phyloP scores from a whole-genome alignment of 2,329 filamentous ascomycete genomes.

The Monilinia polystroma region DNA sequence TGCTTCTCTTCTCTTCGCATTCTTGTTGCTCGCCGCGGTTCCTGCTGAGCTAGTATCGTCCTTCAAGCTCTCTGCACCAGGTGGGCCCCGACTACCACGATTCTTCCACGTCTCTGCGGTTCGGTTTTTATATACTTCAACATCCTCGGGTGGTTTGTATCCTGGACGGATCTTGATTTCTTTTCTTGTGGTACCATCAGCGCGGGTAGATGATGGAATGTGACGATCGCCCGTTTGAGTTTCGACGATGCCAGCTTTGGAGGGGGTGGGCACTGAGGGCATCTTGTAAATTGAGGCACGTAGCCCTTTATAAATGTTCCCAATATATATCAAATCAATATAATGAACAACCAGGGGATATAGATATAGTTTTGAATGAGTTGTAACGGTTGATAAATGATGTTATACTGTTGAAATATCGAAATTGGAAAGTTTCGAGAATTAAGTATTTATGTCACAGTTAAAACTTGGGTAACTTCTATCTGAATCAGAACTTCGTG shows the following conservation, averaged over 20 bases:
- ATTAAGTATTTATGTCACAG: not conserved
- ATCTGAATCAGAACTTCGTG: not conserved
- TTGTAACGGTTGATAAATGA: not conserved
- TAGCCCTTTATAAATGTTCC: not conserved
- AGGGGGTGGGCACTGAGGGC: conserved; percentile 46
- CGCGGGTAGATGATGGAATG: conserved; percentile 81
- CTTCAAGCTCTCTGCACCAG: conserved; percentile 65
- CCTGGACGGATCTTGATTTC: conserved; percentile 93
- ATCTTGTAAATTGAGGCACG: conserved; percentile 31
- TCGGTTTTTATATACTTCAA: conserved; percentile 93
- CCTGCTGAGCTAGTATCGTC: conserved; percentile 45
- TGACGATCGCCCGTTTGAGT: conserved; percentile 75
- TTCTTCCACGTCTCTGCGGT: conserved; percentile 83
- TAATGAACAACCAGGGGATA: not conserved
- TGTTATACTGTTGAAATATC: too few relatives aligned
- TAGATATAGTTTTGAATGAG: not conserved
- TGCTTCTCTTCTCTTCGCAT: conserved; percentile 74
- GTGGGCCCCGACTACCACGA: conserved; percentile 67
- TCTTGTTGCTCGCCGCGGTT: conserved; percentile 69
- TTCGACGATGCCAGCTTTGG: conserved; percentile 73
- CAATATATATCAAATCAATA: not conserved
- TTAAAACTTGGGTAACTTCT: too few relatives aligned
- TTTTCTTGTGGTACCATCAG: conserved; percentile 88
- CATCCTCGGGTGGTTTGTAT: conserved; percentile 90
- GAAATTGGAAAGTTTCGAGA: not conserved